These are phyloP conservation scores for Paramecium primaurelia DNA, from an alignment of 73 alveolate genomes.

Conservation along the genomic window DNA sequence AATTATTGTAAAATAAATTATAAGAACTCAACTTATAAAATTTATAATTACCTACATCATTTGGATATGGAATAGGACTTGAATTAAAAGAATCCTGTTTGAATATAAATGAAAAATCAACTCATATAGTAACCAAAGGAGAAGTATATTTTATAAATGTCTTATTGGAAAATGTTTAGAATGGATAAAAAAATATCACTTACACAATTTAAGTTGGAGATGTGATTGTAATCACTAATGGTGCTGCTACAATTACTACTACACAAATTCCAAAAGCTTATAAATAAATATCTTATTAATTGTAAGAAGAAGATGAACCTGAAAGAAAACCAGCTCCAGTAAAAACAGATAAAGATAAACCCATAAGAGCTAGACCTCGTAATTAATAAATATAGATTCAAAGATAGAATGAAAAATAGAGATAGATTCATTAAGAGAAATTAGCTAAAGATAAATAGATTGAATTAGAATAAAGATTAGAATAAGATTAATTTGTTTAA, in stretches of 20 bases:
- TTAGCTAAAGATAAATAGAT: slow-evolving; percentile 73
- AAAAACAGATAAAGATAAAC: not conserved
- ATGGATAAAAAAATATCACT: slow-evolving; percentile 63
- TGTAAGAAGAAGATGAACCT: slow-evolving; percentile 67
- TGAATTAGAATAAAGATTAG: slow-evolving; percentile 80
- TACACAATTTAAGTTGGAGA: slow-evolving; percentile 64
- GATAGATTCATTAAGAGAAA: slow-evolving; percentile 84
- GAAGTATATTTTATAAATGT: slow-evolving; percentile 70
- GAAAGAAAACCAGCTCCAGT: not conserved
- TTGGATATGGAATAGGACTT: slow-evolving; percentile 61
- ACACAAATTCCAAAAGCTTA: slow-evolving; percentile 57
- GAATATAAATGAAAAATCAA: slow-evolving; percentile 65
- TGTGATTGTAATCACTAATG: slow-evolving; percentile 49
- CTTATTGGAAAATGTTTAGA: slow-evolving; percentile 44
- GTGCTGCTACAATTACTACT: slow-evolving; percentile 62
- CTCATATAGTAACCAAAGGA: slow-evolving; percentile 60
- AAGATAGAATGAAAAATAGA: slow-evolving; percentile 71
- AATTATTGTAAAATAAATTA: slow-evolving; percentile 45
- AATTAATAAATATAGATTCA: slow-evolving; percentile 74
- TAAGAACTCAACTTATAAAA: slow-evolving; percentile 28
- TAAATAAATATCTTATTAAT: slow-evolving; percentile 70
- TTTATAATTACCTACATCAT: slow-evolving; percentile 9
- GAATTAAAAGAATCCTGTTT: slow-evolving; percentile 59
- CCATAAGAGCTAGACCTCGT: slow-evolving; percentile 46
- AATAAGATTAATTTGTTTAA: slow-evolving; percentile 70